Base-by-base conservation (phyloP, 305 asterid genomes). In the Fraxinus velutina region DNA sequence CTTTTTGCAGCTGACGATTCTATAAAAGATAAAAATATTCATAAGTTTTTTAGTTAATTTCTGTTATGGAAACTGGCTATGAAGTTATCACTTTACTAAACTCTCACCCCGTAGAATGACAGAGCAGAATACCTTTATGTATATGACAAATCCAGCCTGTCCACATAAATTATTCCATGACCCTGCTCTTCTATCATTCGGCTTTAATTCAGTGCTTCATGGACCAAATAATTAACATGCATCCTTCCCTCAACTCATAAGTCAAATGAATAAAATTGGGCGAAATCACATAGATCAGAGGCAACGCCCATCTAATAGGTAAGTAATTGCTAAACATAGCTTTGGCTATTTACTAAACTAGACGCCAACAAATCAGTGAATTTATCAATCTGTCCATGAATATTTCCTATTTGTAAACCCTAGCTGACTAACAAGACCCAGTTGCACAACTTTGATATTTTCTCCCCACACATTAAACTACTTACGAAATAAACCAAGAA, bases 1-100 rank as follows among this genome's bases (percentile, higher is more conserved):
- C 74, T 75, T 87, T 62, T 81, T 52, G 91, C 96, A 94, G 98
- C 91, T 94, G 84, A 94, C 83, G 98, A 92, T 71, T 91, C 98
- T 84, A 90, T 96, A 81, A 96, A 96, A 86, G 98, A 93, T 86
- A 98, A 94, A 91, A 50, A 1, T 50, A n/a, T 15, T 50, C 22
- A 50, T 1, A 4, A 50, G 62, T 50, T 50, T 50, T 50, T 50
- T 50, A 50, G 62, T 50, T 64, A 3, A 24, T 30, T 64, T 64
- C 33, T 24, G 6, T 22, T 24, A 24, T 64, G 73, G 73, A 64
- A 24, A 24, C n/a, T 8, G 33, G 32, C 15, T 64, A 50, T 50
- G 73, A 64, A 33, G 73, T 64, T 64, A 24, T 64, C 32, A 24
- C 73, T 64, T 64, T 24, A 64, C 19, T 50, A 50, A 50, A 62